phyloP scores from a whole-genome alignment of 495 filamentous ascomycete genomes.

The Letharia lupina region DNA sequence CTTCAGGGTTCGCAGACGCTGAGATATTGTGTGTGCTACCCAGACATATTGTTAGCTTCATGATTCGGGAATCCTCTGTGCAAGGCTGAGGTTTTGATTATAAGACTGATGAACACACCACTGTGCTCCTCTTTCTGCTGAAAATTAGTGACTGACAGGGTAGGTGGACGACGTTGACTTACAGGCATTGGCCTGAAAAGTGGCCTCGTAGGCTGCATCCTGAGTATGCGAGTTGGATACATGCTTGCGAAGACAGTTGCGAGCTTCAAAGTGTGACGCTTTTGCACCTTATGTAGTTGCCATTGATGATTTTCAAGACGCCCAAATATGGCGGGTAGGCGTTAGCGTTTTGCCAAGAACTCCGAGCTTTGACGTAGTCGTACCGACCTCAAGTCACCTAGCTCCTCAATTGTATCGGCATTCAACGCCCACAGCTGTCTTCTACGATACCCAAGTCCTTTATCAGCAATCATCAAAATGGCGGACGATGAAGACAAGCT shows the following conservation, averaged over 20 bases:
- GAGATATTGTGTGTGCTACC: constrained; percentile 94
- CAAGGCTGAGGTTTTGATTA: background rate
- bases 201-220: constrained; percentile 50
- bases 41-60: constrained; percentile 6
- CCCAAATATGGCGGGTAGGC: background rate
- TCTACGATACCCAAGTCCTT: background rate
- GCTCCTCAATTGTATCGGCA: background rate
- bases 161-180: constrained; percentile 35
- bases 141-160: constrained; percentile 30
- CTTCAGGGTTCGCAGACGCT: constrained; percentile 80
- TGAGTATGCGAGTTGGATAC: constrained; percentile 55
- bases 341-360: background rate
- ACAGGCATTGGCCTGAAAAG: constrained; percentile 77
- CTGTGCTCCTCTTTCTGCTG: constrained; percentile 72
- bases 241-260: constrained; percentile 35
- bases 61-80: background rate
- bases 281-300: background rate
- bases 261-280: background rate
- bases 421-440: background rate
- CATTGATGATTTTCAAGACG: background rate
- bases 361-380: background rate
- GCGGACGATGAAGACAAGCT: constrained; percentile 68
- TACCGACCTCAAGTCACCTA: too few species aligned
- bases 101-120: constrained; percentile 47
- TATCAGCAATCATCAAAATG: background rate